Conservation (phyloP, 2,329 filamentous ascomycete species). For the Ophiostoma ips region DNA sequence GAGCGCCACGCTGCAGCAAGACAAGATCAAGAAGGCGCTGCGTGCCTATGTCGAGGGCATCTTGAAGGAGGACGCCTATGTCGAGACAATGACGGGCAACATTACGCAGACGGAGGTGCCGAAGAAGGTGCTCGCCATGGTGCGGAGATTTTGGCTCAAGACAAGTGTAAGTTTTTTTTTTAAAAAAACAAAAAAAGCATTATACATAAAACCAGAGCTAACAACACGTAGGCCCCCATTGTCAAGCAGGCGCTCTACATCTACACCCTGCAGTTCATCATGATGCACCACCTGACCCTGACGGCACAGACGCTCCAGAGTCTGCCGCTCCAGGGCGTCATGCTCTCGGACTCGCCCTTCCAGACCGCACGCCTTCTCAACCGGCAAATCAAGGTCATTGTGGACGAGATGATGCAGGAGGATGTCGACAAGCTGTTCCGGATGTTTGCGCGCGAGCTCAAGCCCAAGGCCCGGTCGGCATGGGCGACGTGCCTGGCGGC, state of each 20-base stretch:
- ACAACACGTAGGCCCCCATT: slow-evolving; percentile 28
- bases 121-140: slow-evolving; percentile 30
- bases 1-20: slow-evolving; percentile 26
- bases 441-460: slow-evolving; percentile 37
- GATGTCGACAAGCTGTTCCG: slow-evolving; percentile 40
- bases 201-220: neutral
- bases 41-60: slow-evolving; percentile 37
- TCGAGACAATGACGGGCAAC: slow-evolving; percentile 36
- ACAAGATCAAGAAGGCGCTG: slow-evolving; percentile 26
- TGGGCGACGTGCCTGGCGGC: slow-evolving; percentile 44
- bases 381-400: slow-evolving; percentile 41
- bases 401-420: slow-evolving; percentile 39
- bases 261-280: slow-evolving; percentile 43
- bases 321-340: slow-evolving; percentile 27
- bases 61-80: slow-evolving; percentile 31
- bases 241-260: slow-evolving; percentile 39
- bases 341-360: slow-evolving; percentile 29
- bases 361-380: slow-evolving; percentile 41
- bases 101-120: slow-evolving; percentile 32
- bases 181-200: too few species aligned
- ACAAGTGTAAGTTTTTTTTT: slow-evolving; percentile 23
- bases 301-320: slow-evolving; percentile 29
- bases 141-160: slow-evolving; percentile 32
- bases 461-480: slow-evolving; percentile 36
- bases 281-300: slow-evolving; percentile 40